phyloP scores from a whole-genome alignment of 352 stramenopile genomes.

The Pythium dissimile region DNA sequence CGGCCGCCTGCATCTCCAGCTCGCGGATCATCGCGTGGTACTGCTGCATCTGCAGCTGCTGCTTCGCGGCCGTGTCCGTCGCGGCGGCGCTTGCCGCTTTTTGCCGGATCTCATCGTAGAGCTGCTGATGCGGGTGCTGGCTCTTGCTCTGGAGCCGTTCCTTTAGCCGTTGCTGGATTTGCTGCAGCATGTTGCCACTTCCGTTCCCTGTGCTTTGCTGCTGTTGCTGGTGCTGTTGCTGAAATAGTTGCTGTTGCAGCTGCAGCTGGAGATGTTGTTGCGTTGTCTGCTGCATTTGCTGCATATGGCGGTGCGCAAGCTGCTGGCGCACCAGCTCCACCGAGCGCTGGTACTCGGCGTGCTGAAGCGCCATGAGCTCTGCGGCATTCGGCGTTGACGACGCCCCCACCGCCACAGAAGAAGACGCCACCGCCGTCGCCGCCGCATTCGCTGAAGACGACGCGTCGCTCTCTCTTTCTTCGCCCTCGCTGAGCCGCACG shows the following conservation, averaged over 20 bases:
- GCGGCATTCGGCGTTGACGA: conserved; percentile 13
- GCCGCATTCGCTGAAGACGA: background rate
- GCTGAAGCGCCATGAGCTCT: conserved; percentile 31
- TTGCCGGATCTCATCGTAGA: conserved; percentile 16
- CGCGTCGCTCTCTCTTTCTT: background rate
- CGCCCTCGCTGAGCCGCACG: background rate
- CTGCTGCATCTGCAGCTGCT: conserved; percentile 26
- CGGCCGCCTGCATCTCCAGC: conserved; percentile 32
- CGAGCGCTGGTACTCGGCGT: conserved; percentile 33
- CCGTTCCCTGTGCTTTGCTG: no score
- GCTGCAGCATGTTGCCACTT: conserved; percentile 29
- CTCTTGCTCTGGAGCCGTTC: conserved; percentile 32
- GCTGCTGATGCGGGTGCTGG: conserved; percentile 14
- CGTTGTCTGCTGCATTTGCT: conserved; percentile 26
- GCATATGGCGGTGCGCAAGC: conserved; percentile 31
- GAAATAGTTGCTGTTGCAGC: conserved; percentile 24
- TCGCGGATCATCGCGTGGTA: conserved; percentile 42
- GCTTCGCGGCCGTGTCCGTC: conserved; percentile 1
- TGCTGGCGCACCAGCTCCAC: conserved; percentile 41
- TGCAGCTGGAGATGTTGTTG: conserved; percentile 24
- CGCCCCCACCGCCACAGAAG: background rate
- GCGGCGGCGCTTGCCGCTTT: background rate
- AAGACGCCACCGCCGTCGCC: background rate
- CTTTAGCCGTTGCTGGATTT: conserved; percentile 38
- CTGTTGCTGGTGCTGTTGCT: conserved; percentile 13